Evolutionary conservation across 2,329 filamentous ascomycete genomes (phyloP), one percentile per base, ranked within the genome.

Genomic region (Trichoderma sp.): DNA sequence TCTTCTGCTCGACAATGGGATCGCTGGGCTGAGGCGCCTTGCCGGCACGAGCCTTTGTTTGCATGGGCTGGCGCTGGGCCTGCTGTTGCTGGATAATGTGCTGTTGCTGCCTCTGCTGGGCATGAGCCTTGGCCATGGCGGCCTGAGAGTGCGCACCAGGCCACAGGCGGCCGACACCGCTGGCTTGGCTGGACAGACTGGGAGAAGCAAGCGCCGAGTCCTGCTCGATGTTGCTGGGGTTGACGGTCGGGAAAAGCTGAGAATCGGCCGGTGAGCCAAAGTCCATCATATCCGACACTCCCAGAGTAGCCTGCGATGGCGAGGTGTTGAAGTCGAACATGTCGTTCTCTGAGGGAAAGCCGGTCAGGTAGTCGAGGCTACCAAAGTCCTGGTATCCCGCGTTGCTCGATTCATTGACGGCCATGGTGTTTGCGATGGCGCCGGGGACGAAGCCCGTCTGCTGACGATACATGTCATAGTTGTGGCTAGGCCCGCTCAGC

Each of bases 91-190:
- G 80, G 71, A 83, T 68, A 75, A 89, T 82, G 73, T 89, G 86
- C 74, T 90, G 87, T 74, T 88, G 86, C 75, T 89, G 87, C 77
- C 89, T 87, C 78, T 91, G 89, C 76, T 91, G 89, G 30, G 87
- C 87, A 74, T 89, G 87, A 10, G 89, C 89, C 82, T 92, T 92
- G 71, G 90, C 90, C 75, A 93, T 83, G 69, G 92, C 92, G 60
- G 93, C 94, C 80, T 94, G 93, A 76, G 94, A 93, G 82, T 98
- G 95, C 86, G 97, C 96, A 65, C 94, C 95, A 14, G 95, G 95
- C 84, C 93, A 97, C 74, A 96, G 89, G 72, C 94, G 89, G 72
- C 92, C 91, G 64, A 90, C 85, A 70, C 81, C 85, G 77, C 81
- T 83, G 43, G 86, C 82, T 70, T 87, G 82, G 0, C 82, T 81